Evolutionary conservation across 345 rosid species (phyloP).

Genomic region (Theobroma cacao): DNA sequence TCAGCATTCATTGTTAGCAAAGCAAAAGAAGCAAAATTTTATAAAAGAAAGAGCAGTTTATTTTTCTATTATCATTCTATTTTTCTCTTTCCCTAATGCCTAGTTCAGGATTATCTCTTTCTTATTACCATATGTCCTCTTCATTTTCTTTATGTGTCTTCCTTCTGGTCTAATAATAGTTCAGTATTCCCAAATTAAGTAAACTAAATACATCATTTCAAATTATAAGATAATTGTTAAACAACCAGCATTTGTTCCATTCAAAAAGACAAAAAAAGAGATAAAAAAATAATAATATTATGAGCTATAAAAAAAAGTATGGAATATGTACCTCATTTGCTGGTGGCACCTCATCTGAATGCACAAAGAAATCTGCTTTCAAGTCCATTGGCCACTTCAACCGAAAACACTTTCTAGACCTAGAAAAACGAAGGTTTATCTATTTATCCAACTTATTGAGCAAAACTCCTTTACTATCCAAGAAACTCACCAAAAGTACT

Average conservation of each 20-base stretch:
- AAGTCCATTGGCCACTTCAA: slow-evolving; percentile 72
- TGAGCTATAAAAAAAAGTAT: background rate
- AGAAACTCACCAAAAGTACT: slow-evolving; percentile 84
- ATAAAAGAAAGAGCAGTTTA: background rate
- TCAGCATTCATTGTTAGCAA: background rate
- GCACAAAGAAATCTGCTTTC: slow-evolving; percentile 70
- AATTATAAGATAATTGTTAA: background rate
- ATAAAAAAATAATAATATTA: background rate
- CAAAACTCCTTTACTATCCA: background rate
- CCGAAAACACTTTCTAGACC: slow-evolving; percentile 75
- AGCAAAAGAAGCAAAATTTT: background rate
- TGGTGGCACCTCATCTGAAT: slow-evolving; percentile 37
- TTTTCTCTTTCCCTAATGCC: background rate
- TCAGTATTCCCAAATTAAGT: background rate
- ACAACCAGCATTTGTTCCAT: background rate
- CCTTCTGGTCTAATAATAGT: background rate
- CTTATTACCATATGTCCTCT: background rate
- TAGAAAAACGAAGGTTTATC: slow-evolving; percentile 23
- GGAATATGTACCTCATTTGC: slow-evolving; percentile 41
- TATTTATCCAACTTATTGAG: background rate
- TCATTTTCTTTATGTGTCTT: background rate
- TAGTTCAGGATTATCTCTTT: background rate
- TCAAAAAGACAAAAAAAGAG: background rate
- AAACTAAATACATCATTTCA: background rate
- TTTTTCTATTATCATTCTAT: background rate